Percentiles rank a stretch among this genome's conserved stretches.
phyloP scores from a whole-genome alignment of 116 monocot genomes.

The Zostera marina region DNA sequence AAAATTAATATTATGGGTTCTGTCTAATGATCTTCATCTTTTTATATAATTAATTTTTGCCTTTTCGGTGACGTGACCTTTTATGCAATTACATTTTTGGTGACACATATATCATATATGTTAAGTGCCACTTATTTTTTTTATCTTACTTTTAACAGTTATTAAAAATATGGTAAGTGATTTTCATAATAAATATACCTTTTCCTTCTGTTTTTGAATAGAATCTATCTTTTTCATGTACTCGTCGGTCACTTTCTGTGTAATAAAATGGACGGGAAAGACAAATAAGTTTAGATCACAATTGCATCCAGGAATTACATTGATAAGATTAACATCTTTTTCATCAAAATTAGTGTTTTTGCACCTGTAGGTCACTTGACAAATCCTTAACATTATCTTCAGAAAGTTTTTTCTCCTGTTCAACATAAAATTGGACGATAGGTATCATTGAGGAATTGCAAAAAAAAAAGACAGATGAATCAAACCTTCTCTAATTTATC shows the following conservation, averaged over 20 bases:
- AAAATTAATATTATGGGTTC: too few relatives aligned
- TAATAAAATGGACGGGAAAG: slow-evolving; percentile 2
- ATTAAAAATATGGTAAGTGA: not conserved
- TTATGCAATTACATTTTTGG: too few relatives aligned
- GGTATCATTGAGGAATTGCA: not conserved
- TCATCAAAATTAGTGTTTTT: not conserved
- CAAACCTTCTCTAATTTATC: slow-evolving; percentile 93
- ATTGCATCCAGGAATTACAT: not conserved
- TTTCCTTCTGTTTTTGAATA: slow-evolving; percentile 77
- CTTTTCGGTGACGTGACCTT: too few relatives aligned
- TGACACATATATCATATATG: too few relatives aligned
- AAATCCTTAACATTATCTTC: slow-evolving; percentile 98
- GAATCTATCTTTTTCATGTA: slow-evolving; percentile 91
- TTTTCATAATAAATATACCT: slow-evolving; percentile 45
- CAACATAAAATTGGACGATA: not conserved
- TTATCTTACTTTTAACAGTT: too few relatives aligned
- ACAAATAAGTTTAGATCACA: not conserved
- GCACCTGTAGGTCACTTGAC: slow-evolving; percentile 82
- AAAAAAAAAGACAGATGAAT: slow-evolving; percentile 1
- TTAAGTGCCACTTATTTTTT: too few relatives aligned
- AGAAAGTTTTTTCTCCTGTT: slow-evolving; percentile 95
- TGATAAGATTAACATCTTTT: not conserved
- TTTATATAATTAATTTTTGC: too few relatives aligned
- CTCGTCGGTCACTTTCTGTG: slow-evolving; percentile 83
- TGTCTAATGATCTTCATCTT: too few relatives aligned